These are phyloP conservation scores for Lipomyces orientalis DNA, from an alignment of 805 yeast species.

Conservation along the genomic window DNA sequence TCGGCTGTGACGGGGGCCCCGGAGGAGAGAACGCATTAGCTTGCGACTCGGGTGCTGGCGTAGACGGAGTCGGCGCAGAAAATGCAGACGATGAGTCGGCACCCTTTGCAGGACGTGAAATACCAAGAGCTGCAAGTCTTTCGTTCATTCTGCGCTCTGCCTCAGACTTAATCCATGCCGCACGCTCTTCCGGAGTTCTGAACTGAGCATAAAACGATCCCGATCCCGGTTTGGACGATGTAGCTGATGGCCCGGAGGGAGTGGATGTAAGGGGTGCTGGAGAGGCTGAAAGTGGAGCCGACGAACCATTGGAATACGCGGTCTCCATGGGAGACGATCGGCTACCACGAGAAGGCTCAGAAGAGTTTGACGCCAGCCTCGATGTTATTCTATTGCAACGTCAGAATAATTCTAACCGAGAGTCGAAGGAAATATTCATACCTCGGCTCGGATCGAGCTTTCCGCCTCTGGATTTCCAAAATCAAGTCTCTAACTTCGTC, in stretches of 20 bases:
- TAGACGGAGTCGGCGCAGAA: slow-evolving; percentile 46
- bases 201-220: slow-evolving; percentile 41
- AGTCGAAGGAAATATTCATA: background rate
- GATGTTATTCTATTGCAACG: background rate
- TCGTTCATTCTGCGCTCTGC: slow-evolving; percentile 84
- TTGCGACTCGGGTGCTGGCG: slow-evolving; percentile 40
- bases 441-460: slow-evolving; percentile 3
- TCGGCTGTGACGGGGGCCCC: background rate
- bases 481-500: slow-evolving; percentile 70
- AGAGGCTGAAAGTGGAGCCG: slow-evolving; percentile 11
- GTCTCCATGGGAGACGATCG: background rate
- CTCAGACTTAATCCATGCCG: slow-evolving; percentile 82
- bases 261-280: slow-evolving; percentile 23
- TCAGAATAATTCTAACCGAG: background rate
- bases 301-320: background rate
- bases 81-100: slow-evolving; percentile 18
- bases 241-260: slow-evolving; percentile 33
- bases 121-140: slow-evolving; percentile 79
- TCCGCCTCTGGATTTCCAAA: slow-evolving; percentile 50
- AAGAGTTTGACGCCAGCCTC: slow-evolving; percentile 4
- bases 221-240: slow-evolving; percentile 27
- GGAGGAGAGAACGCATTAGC: slow-evolving; percentile 32
- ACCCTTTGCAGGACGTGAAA: slow-evolving; percentile 43
- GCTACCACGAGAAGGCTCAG: background rate
- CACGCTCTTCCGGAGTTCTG: slow-evolving; percentile 65